Percentiles rank a stretch among this genome's conserved stretches.
Evolutionary conservation across 345 rosid species (phyloP).

Genomic region (Eucalyptus tenuipes): DNA sequence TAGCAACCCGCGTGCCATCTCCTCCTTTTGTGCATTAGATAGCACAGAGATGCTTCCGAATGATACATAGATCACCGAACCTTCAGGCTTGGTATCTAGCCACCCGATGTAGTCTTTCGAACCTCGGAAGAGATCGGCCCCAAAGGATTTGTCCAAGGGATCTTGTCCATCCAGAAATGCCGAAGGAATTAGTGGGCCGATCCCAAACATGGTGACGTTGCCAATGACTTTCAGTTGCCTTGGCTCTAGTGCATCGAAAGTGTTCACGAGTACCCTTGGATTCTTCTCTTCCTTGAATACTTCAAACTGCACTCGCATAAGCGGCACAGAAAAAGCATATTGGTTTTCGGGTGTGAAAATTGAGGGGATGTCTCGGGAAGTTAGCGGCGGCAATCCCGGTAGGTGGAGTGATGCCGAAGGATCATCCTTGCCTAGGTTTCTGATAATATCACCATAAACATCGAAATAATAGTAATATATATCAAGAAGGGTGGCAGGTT

Average conservation of each 20-base stretch:
- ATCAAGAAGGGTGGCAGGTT: slow-evolving; percentile 46
- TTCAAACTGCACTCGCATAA: slow-evolving; percentile 17
- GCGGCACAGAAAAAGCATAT: neutral
- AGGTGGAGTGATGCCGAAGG: neutral
- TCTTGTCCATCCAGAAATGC: slow-evolving; percentile 7
- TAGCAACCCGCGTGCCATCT: slow-evolving; percentile 22
- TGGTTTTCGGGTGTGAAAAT: slow-evolving; percentile 14
- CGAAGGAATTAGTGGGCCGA: slow-evolving; percentile 46
- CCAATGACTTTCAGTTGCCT: slow-evolving; percentile 24
- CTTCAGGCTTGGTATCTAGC: slow-evolving; percentile 21
- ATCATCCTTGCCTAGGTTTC: neutral
- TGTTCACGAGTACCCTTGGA: slow-evolving; percentile 40
- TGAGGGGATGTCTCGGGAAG: slow-evolving; percentile 37
- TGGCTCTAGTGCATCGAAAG: slow-evolving; percentile 44
- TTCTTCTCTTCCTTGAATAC: slow-evolving; percentile 14
- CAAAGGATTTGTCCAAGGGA: slow-evolving; percentile 5
- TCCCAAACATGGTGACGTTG: slow-evolving; percentile 4
- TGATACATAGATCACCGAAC: slow-evolving; percentile 29
- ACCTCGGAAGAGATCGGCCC: slow-evolving; percentile 14
- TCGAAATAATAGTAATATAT: slow-evolving; percentile 45
- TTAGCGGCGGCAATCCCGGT: neutral
- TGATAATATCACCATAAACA: slow-evolving; percentile 16
- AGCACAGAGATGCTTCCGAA: slow-evolving; percentile 33
- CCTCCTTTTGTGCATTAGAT: slow-evolving; percentile 27
- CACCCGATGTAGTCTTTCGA: slow-evolving; percentile 22